Conservation (phyloP, 495 filamentous ascomycete species). For the Xylaria cubensis region DNA sequence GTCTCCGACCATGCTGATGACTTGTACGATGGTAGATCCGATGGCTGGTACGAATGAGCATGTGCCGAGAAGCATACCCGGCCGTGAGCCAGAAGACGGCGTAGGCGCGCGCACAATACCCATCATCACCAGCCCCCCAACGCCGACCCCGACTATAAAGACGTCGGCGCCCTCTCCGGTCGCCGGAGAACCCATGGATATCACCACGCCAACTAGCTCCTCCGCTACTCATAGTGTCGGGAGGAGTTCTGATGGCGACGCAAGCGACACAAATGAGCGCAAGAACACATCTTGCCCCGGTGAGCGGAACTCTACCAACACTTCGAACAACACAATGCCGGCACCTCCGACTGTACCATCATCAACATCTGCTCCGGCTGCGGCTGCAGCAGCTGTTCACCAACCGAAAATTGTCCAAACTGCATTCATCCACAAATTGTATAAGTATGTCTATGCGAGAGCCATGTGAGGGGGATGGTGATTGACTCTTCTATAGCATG, state of each 20-base stretch:
- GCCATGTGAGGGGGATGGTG: conserved; percentile 12
- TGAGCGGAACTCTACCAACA: conserved; percentile 37
- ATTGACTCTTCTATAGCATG: conserved; percentile 74
- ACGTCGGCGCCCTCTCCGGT: conserved; percentile 56
- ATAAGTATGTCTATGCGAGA: conserved; percentile 73
- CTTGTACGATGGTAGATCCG: conserved; percentile 43
- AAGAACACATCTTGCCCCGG: conserved; percentile 36
- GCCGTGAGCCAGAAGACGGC: conserved; percentile 46
- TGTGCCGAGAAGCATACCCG: conserved; percentile 49
- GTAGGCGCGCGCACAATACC: conserved; percentile 55
- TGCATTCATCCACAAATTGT: conserved; percentile 99
- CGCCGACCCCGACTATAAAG: conserved; percentile 51
- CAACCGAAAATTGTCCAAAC: conserved; percentile 98
- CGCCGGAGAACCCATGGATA: conserved; percentile 59
- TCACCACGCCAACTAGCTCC: conserved; percentile 54
- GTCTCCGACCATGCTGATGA: conserved; percentile 38
- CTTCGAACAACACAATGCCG: conserved; percentile 36
- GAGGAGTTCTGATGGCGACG: conserved; percentile 54
- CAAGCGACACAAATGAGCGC: conserved; percentile 46
- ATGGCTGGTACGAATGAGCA: conserved; percentile 59
- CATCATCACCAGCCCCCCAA: conserved; percentile 47
- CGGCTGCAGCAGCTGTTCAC: conserved; percentile 86
- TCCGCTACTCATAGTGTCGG: conserved; percentile 50
- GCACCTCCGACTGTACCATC: conserved; percentile 24
- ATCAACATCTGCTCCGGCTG: conserved; percentile 50